A percentile compares a stretch with the other conserved stretches of the same genome.
These are phyloP conservation scores for Populus trichocarpa DNA, from an alignment of 441 rosid genomes.

Conservation along the genomic window DNA sequence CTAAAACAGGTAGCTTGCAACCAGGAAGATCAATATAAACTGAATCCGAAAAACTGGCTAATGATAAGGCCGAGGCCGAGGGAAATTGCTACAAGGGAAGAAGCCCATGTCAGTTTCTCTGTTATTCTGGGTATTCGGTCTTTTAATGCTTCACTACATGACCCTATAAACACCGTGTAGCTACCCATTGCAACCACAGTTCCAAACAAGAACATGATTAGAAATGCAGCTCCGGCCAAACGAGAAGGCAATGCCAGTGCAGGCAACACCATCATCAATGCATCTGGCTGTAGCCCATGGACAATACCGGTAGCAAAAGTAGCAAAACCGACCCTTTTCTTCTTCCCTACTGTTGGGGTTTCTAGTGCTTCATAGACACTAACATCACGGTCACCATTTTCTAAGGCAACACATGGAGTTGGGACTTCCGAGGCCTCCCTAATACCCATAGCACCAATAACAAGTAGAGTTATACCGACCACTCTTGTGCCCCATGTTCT, in stretches of 20 bases:
- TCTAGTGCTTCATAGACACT: conserved; percentile 47
- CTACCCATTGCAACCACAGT: conserved; percentile 96
- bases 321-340: conserved; percentile 72
- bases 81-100: conserved; percentile 77
- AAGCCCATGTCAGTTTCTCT: conserved; percentile 94
- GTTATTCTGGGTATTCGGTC: conserved; percentile 83
- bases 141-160: conserved; percentile 80
- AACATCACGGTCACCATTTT: conserved; percentile 67
- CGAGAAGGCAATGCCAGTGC: conserved; percentile 94
- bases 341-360: conserved; percentile 49
- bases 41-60: conserved; percentile 85
- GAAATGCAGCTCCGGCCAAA: conserved; percentile 82
- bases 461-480: conserved; percentile 75
- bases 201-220: conserved; percentile 80
- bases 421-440: conserved; percentile 77
- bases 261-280: conserved; percentile 89
- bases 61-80: conserved; percentile 76
- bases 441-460: conserved; percentile 88
- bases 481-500: conserved; percentile 91
- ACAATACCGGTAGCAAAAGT: conserved; percentile 92
- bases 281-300: conserved; percentile 94
- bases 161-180: conserved; percentile 83
- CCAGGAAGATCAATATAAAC: conserved; percentile 52
- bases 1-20: conserved; percentile 23
- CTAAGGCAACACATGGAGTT: conserved; percentile 66